Evolutionary conservation across 805 yeast species (phyloP), one percentile per base, ranked within the genome.

Genomic region (Suhomyces sp.): DNA sequence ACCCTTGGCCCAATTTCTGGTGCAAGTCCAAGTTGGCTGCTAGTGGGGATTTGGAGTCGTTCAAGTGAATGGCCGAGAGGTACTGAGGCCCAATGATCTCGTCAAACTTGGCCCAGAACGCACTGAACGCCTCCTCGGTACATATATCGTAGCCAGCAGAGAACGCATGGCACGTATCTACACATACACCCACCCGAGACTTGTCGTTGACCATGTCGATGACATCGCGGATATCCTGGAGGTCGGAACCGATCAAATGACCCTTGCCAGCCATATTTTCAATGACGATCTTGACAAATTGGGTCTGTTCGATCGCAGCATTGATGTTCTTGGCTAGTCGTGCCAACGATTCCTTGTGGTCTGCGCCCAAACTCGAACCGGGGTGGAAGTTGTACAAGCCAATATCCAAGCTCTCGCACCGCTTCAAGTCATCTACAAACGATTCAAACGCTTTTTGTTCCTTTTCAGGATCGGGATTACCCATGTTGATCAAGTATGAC

Each of bases 261-360:
- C 97, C 97, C 60, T 90, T 96, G 8, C 99, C 99, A 1, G 99
- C 97, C 99, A 94, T 94, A 64, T 93, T 94, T 63, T 94, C 99
- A 53, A 94, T 77, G 10, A 94, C 96, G 43, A 94, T 84, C 62
- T 86, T 92, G 29, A 94, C 98, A 63, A 83, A 86, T 6, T 71
- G 60, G 0, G 99, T 94, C 51, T 82, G 83, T 22, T 69, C 68
- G 46, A 88, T 85, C 4, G 96, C 97, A 45, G 71, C 77, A 66
- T 94, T 93, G 56, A 94, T 85, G 58, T 87, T 86, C 21, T 76
- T 75, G 0, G 98, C 98, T 57, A 94, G 73, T 52, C 84, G 81
- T 48, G 69, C 71, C 37, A 92, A 69, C 1, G 96, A 90, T 17
- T 74, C 80, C 4, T 68, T 63, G 61, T 86, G 88, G 62, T 87